A percentile compares a stretch with the other conserved stretches of the same genome.
Conservation (phyloP, 1,139 yeast species). For the Sugiyamaella neomexicana region DNA sequence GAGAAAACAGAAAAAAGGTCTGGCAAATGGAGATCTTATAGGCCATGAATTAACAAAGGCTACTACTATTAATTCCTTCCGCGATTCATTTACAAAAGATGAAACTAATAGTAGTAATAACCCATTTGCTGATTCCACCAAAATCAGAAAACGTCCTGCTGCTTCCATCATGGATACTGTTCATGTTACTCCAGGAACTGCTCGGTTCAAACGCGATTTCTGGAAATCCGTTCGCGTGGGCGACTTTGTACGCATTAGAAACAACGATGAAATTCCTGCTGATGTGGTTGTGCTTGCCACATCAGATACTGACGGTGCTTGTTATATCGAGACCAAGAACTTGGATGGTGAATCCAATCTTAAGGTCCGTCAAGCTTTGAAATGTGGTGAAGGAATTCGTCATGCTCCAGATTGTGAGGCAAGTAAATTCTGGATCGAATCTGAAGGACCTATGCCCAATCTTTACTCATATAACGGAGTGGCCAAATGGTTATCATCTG, state of each 20-base stretch:
- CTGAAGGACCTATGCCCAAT: slow-evolving; percentile 86
- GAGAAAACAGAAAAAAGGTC: slow-evolving; percentile 14
- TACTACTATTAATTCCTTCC: slow-evolving; percentile 32
- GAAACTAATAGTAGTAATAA: slow-evolving; percentile 7
- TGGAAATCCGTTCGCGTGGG: slow-evolving; percentile 95
- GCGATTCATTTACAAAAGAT: slow-evolving; percentile 15
- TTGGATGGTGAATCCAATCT: slow-evolving; percentile 96
- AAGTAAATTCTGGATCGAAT: slow-evolving; percentile 79
- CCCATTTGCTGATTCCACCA: slow-evolving; percentile 15
- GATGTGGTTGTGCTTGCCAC: slow-evolving; percentile 79
- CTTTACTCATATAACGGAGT: slow-evolving; percentile 87
- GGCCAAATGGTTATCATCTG: slow-evolving; percentile 52
- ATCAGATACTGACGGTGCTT: slow-evolving; percentile 85
- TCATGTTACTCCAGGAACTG: slow-evolving; percentile 38
- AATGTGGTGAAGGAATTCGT: slow-evolving; percentile 63
- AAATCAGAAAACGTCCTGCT: background rate
- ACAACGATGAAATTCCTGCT: slow-evolving; percentile 92
- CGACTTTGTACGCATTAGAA: slow-evolving; percentile 78
- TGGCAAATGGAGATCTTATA: slow-evolving; percentile 14
- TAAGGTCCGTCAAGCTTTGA: slow-evolving; percentile 73
- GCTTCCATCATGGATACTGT: slow-evolving; percentile 38
- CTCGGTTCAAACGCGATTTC: slow-evolving; percentile 62
- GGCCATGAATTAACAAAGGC: slow-evolving; percentile 26
- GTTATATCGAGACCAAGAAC: slow-evolving; percentile 92
- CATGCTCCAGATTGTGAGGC: slow-evolving; percentile 73